phyloP scores from a whole-genome alignment of 2,329 filamentous ascomycete species.

The Ceratocystis albifundus region DNA sequence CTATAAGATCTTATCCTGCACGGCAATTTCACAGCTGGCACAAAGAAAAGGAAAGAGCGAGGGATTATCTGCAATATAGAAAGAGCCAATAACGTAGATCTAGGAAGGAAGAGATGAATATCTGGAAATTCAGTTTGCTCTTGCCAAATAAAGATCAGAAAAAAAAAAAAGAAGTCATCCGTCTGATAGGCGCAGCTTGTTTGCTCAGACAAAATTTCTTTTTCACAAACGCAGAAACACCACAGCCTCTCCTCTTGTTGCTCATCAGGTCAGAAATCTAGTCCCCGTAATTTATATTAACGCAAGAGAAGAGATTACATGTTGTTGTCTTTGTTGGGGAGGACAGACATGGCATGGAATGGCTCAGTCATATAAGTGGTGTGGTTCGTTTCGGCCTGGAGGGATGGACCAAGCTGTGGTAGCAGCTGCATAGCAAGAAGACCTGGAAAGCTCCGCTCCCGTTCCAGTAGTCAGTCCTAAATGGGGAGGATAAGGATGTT shows the following conservation, averaged over 20 bases:
- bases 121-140: background rate
- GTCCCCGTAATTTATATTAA: background rate
- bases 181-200: background rate
- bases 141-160: background rate
- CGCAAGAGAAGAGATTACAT: background rate
- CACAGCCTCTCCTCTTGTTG: background rate
- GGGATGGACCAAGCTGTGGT: background rate
- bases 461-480: no score
- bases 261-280: background rate
- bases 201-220: background rate
- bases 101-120: background rate
- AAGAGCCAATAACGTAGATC: background rate
- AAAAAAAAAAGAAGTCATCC: background rate
- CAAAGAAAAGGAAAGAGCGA: background rate
- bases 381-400: background rate
- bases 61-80: background rate
- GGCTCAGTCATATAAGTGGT: conserved; percentile 3
- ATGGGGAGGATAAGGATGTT: background rate
- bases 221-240: background rate
- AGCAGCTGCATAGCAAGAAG: background rate
- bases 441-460: background rate
- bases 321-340: background rate
- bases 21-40: background rate
- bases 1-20: background rate
- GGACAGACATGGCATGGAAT: background rate